Conservation (phyloP, 2,329 filamentous ascomycete species). For the Arthrobotrys musiformis region DNA sequence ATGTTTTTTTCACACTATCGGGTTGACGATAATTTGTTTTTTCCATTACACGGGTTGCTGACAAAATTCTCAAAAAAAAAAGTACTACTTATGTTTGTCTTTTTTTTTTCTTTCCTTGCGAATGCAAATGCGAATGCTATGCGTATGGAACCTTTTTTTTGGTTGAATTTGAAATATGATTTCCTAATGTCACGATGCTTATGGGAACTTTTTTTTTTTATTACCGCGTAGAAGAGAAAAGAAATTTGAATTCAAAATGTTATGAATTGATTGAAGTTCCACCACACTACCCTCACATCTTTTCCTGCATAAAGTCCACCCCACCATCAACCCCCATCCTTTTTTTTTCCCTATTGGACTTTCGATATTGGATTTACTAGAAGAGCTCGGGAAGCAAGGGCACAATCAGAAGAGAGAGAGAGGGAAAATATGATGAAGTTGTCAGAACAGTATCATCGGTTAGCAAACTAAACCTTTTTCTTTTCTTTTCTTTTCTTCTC, state of each 20-base stretch:
- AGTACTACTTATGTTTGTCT: background rate
- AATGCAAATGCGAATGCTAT: background rate
- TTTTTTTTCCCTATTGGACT: background rate
- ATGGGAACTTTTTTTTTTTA: background rate
- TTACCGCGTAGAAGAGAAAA: conserved; percentile 9
- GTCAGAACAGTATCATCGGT: conserved; percentile 45
- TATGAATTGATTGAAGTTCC: conserved; percentile 42
- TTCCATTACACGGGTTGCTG: conserved; percentile 18
- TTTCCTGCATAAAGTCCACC: conserved; percentile 21
- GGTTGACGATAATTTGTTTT: background rate
- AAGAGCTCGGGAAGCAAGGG: conserved; percentile 49
- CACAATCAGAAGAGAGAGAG: background rate
- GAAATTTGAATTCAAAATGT: conserved; percentile 27
- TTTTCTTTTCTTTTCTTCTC: too few species aligned
- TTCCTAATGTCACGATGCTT: conserved; percentile 28
- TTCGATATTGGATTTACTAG: conserved; percentile 4
- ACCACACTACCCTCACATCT: conserved; percentile 21
- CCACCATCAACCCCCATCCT: conserved; percentile 15
- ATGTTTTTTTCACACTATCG: background rate
- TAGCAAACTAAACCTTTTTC: too few species aligned
- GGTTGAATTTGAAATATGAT: conserved; percentile 16
- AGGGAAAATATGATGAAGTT: conserved; percentile 37
- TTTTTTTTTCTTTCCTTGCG: background rate
- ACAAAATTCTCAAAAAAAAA: conserved; percentile 38
- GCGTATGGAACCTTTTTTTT: background rate